Percentiles rank a stretch among this genome's conserved stretches.
Conservation (phyloP, 495 filamentous ascomycete genomes). For the Lepidopterella palustris region DNA sequence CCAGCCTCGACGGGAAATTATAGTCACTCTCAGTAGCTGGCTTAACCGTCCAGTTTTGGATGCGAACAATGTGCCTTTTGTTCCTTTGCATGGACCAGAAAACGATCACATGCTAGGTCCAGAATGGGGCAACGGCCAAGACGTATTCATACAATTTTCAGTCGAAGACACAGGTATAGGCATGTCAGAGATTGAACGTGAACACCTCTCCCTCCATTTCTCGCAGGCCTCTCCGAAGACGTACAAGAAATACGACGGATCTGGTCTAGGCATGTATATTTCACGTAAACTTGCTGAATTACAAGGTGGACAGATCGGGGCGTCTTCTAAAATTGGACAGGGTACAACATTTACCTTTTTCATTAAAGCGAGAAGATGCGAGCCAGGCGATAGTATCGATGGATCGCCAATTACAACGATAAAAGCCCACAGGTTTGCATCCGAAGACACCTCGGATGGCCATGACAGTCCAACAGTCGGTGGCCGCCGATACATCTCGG, state of each 20-base stretch:
- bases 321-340: constrained; percentile 14
- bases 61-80: neutral
- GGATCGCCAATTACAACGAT: neutral
- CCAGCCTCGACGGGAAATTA: neutral
- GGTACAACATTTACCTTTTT: constrained; percentile 25
- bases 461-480: no score
- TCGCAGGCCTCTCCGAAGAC: constrained; percentile 19
- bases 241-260: constrained; percentile 22
- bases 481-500: no score
- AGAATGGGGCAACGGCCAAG: neutral
- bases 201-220: neutral
- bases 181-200: neutral
- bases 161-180: neutral
- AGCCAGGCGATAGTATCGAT: neutral
- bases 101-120: neutral
- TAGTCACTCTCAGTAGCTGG: neutral
- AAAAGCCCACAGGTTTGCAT: neutral
- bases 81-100: neutral
- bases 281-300: constrained; percentile 20
- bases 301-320: constrained; percentile 27
- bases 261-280: constrained; percentile 26
- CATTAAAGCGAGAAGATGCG: constrained; percentile 2
- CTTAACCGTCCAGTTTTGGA: neutral
- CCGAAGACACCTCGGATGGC: no score
- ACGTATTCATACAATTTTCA: neutral